Evolutionary conservation across 2,329 filamentous ascomycete genomes (phyloP), one percentile per base, ranked within the genome.

Genomic region (Hypoxylon sp.): DNA sequence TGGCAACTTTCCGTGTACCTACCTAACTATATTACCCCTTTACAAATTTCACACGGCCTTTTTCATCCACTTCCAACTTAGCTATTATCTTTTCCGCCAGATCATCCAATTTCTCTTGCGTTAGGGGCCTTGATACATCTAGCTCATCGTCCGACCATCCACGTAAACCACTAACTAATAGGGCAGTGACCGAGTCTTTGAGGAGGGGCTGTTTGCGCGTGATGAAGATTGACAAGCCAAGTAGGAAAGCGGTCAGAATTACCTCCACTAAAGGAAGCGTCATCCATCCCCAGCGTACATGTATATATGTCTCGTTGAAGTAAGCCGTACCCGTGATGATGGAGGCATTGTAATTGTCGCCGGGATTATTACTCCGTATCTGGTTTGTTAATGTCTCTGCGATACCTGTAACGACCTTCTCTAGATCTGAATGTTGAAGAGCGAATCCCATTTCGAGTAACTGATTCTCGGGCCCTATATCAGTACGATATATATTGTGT

Each of bases 291-390:
- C 68, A 70, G 13, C 62, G 62, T 5, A 73, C 65, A 29, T 68
- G 58, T 47, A 72, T 70, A 31, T 72, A 71, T 13, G 71, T 68
- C 57, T 70, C 71, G 11, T 67, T 46, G 54, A 65, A 67, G 26
- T 65, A 64, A 8, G 70, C 70, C 3, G 11, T 24, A 2, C 68
- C 70, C 1, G 19, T 24, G 10, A 52, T 33, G 6, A 10, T 51
- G 2, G 70, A 61, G 9, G 70, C 58, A 22, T 67, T 65, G 14
- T 48, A 29, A 50, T 72, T 74, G 53, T 72, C 70, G 10, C 71
- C 68, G 3, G 59, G 62, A 11, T 70, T 39, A 17, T 63, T 61
- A 24, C 62, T 67, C 22, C 66, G 52, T 14, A 68, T 55, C 26
- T 66, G 58, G 26, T 70, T 63, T 8, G 57, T 67, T 13, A 67